Percentiles rank a stretch among this genome's conserved stretches.
Conservation (phyloP, 148 eudicot genomes). For the Agrostemma githago region DNA sequence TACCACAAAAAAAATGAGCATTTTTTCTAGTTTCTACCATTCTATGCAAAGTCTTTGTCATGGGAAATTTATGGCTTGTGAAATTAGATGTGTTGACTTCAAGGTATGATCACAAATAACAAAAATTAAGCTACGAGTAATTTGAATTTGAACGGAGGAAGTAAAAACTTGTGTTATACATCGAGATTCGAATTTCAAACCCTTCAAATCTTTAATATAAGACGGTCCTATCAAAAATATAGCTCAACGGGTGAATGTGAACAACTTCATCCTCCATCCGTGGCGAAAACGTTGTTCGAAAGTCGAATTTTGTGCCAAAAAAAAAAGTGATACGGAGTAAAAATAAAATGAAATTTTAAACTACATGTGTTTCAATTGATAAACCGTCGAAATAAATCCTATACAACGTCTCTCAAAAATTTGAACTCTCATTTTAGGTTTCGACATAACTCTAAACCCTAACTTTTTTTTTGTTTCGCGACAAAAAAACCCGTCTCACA, state of each 20-base stretch:
- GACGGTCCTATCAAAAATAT: too few relatives aligned
- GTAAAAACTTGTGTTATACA: too few relatives aligned
- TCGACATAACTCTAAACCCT: slow-evolving; percentile 19
- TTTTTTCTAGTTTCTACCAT: background rate
- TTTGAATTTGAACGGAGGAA: too few relatives aligned
- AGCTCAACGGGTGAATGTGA: too few relatives aligned
- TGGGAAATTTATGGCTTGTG: background rate
- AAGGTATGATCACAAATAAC: background rate
- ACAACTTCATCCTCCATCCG: too few relatives aligned
- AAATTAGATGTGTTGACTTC: background rate
- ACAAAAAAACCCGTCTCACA: slow-evolving; percentile 1
- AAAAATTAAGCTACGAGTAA: too few relatives aligned
- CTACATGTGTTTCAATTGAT: slow-evolving; percentile 16
- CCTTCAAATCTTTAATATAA: too few relatives aligned
- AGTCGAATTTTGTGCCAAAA: background rate
- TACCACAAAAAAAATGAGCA: background rate
- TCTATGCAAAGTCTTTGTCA: background rate
- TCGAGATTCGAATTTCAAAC: too few relatives aligned
- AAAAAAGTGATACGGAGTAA: background rate
- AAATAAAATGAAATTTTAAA: background rate
- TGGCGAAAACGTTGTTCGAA: too few relatives aligned
- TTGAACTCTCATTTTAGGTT: slow-evolving; percentile 16
- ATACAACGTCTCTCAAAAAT: slow-evolving; percentile 28
- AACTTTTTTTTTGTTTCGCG: background rate
- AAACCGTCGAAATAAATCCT: slow-evolving; percentile 25